Conservation (phyloP, 305 asterid species). For the Fraxinus xanthoxyloides region DNA sequence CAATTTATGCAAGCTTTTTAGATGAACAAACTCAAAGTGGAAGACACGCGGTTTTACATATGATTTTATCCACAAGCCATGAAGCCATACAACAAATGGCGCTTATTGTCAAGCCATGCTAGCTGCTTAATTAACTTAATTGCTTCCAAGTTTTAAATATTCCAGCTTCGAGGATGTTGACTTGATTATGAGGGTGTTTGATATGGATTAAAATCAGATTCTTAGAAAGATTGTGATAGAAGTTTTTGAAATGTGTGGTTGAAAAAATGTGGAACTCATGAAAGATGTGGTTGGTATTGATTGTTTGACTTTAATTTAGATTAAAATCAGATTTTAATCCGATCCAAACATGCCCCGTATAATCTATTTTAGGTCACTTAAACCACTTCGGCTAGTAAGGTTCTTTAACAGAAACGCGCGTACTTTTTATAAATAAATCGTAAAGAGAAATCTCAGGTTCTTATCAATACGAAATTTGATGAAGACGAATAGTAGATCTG, state of each 20-base stretch:
- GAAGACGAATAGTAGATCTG: background rate
- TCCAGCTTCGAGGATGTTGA: background rate
- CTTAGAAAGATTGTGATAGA: no score
- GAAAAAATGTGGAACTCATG: no score
- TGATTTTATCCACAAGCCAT: constrained; percentile 11
- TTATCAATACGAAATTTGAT: background rate
- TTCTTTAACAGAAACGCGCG: background rate
- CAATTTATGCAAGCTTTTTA: background rate
- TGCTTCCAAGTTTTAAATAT: background rate
- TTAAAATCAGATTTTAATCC: no score
- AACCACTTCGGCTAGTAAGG: background rate
- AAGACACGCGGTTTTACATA: background rate
- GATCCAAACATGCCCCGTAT: no score
- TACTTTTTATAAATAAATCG: background rate
- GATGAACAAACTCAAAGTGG: background rate
- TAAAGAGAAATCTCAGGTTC: background rate
- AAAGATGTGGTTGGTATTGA: no score
- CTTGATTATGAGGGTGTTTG: background rate
- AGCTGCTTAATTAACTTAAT: background rate
- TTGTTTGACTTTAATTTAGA: no score
- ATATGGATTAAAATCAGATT: no score
- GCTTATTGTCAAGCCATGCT: background rate
- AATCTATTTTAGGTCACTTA: background rate
- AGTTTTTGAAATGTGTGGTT: no score
- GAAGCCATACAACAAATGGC: constrained; percentile 11